A percentile compares a stretch with the other conserved stretches of the same genome.
phyloP scores from a whole-genome alignment of 257 asterid species.

The Plantago ovata region DNA sequence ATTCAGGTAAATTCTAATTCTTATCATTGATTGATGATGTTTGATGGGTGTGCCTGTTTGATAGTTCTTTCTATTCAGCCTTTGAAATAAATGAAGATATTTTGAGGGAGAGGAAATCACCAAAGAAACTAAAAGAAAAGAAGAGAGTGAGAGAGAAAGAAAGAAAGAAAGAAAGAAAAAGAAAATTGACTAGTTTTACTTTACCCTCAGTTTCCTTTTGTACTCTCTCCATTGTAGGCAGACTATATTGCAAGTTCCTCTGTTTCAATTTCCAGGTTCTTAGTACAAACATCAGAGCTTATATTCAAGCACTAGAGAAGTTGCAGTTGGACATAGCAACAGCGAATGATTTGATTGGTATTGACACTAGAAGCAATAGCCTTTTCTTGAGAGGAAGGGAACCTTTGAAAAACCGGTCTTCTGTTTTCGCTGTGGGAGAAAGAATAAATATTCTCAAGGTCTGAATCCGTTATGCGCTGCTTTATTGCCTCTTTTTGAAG shows the following conservation, averaged over 20 bases:
- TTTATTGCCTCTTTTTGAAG: background rate
- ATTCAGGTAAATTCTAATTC: background rate
- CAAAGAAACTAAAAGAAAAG: conserved; percentile 10
- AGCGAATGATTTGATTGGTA: conserved; percentile 93
- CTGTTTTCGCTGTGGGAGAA: conserved; percentile 97
- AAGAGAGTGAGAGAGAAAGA: too few relatives aligned
- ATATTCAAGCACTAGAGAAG: conserved; percentile 97
- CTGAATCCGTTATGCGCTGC: conserved; percentile 6
- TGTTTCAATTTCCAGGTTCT: conserved; percentile 49
- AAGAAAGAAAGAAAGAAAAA: too few relatives aligned
- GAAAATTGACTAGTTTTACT: too few relatives aligned
- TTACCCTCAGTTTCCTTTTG: background rate
- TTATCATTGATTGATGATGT: background rate
- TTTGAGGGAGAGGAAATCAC: background rate
- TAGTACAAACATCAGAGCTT: conserved; percentile 91
- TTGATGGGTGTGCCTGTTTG: background rate
- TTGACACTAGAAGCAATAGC: conserved; percentile 89
- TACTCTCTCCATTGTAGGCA: conserved; percentile 1
- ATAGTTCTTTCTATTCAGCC: background rate
- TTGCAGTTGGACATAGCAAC: conserved; percentile 97
- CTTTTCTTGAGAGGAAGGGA: conserved; percentile 93
- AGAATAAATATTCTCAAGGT: conserved; percentile 97
- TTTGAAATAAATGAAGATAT: background rate
- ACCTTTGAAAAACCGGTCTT: conserved; percentile 97
- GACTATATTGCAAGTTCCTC: conserved; percentile 19